These are phyloP conservation scores for Silene coronaria DNA, from an alignment of 179 eudicot species.

Conservation along the genomic window DNA sequence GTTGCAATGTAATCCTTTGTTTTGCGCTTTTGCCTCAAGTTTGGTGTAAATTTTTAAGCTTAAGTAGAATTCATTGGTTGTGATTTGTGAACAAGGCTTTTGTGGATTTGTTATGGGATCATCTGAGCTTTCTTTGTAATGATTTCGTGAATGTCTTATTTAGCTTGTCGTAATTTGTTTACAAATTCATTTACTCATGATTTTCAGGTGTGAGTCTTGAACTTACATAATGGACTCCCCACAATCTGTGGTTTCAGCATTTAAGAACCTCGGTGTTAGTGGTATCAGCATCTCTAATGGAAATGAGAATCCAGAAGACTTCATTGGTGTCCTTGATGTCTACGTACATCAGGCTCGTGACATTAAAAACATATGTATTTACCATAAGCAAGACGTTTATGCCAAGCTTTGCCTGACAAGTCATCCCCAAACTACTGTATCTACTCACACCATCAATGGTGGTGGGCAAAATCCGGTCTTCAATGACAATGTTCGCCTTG, in stretches of 20 bases:
- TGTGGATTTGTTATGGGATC: conserved; percentile 9
- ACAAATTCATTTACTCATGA: not conserved
- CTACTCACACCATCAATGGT: conserved; percentile 79
- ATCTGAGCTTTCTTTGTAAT: conserved; percentile 1
- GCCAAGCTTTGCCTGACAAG: conserved; percentile 75
- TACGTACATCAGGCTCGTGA: conserved; percentile 69
- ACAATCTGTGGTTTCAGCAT: conserved; percentile 84
- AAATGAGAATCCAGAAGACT: conserved; percentile 33
- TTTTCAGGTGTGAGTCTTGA: conserved; percentile 59
- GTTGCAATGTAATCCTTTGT: not conserved
- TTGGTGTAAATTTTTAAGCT: too few relatives aligned
- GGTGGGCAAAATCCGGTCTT: conserved; percentile 86
- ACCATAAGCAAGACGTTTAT: conserved; percentile 86
- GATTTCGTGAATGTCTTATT: not conserved
- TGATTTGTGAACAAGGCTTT: not conserved
- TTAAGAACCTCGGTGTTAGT: conserved; percentile 47
- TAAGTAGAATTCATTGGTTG: not conserved
- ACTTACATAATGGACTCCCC: conserved; percentile 69
- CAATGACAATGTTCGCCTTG: conserved; percentile 51
- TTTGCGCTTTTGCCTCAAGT: not conserved
- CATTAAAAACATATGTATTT: conserved; percentile 83
- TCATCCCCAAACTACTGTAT: conserved; percentile 56
- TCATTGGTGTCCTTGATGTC: conserved; percentile 66
- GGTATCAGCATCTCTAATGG: conserved; percentile 40
- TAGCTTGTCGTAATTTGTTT: conserved; percentile 24